Conservation (phyloP, 495 filamentous ascomycete genomes). For the Stereocaulon alpinum region DNA sequence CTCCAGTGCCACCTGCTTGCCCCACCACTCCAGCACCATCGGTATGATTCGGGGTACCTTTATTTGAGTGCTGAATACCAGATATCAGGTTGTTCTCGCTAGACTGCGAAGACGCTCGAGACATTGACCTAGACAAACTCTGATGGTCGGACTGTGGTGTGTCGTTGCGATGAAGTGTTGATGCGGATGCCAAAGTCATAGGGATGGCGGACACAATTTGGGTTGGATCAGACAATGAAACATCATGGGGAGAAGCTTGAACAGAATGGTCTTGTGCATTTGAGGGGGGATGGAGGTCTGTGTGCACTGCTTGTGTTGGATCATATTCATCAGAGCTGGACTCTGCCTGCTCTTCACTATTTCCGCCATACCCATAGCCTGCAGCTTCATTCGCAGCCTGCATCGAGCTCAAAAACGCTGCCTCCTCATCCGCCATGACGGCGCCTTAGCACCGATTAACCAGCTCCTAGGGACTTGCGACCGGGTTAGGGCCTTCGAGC, state of each 20-base stretch:
- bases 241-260: constrained; percentile 5
- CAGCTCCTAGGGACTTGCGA: background rate
- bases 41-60: background rate
- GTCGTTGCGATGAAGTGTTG: constrained; percentile 34
- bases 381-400: constrained; percentile 22
- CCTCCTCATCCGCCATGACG: constrained; percentile 50
- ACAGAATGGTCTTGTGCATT: constrained; percentile 5
- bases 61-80: background rate
- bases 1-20: background rate
- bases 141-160: constrained; percentile 40
- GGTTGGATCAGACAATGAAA: background rate
- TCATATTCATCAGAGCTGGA: constrained; percentile 48
- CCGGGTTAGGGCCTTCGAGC: background rate
- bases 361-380: constrained; percentile 17
- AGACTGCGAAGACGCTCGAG: constrained; percentile 25
- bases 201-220: constrained; percentile 27
- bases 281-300: constrained; percentile 30
- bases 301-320: constrained; percentile 39
- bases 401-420: constrained; percentile 44
- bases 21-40: background rate
- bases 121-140: constrained; percentile 33
- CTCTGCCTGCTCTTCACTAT: constrained; percentile 31
- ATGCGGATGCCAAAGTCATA: constrained; percentile 36
- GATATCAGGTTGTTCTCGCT: constrained; percentile 9
- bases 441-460: constrained; percentile 8